A percentile compares a stretch with the other conserved stretches of the same genome.
These are phyloP conservation scores for Theileria orientalis DNA, from an alignment of 169 alveolate species.

Conservation along the genomic window DNA sequence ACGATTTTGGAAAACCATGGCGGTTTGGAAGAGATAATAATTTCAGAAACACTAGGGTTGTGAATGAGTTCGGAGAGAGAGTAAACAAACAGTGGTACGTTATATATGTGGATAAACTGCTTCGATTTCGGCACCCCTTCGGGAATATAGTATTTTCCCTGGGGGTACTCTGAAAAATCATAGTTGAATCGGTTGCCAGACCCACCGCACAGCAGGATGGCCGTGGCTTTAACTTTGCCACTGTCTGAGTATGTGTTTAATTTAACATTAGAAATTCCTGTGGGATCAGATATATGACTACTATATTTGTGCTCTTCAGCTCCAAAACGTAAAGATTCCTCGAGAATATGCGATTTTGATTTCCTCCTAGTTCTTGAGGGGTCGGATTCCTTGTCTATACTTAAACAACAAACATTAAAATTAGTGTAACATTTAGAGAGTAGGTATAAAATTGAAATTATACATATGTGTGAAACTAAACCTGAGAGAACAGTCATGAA, in stretches of 20 bases:
- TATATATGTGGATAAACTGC: slow-evolving; percentile 43
- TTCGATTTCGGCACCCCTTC: slow-evolving; percentile 40
- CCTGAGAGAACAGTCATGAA: no score
- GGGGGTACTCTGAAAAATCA: not conserved
- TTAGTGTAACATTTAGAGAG: no score
- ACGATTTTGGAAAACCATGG: slow-evolving; percentile 46
- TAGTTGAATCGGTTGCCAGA: slow-evolving; percentile 35
- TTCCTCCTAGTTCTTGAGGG: no score
- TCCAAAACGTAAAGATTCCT: no score
- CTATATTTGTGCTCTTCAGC: no score
- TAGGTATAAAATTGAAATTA: no score
- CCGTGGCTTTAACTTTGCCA: not conserved
- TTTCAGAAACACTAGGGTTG: slow-evolving; percentile 29
- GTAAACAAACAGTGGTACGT: slow-evolving; percentile 52
- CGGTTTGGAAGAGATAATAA: slow-evolving; percentile 43
- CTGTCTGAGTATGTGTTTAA: not conserved
- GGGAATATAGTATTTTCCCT: slow-evolving; percentile 8
- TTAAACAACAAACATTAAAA: no score
- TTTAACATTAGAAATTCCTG: not conserved
- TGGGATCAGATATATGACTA: no score
- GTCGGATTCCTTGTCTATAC: no score
- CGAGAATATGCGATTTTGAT: no score
- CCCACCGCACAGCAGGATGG: slow-evolving; percentile 60
- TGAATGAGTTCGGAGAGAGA: slow-evolving; percentile 47
- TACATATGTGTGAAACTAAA: no score